Base-by-base conservation (phyloP, 306 rosid species). In the Castanea crenata region DNA sequence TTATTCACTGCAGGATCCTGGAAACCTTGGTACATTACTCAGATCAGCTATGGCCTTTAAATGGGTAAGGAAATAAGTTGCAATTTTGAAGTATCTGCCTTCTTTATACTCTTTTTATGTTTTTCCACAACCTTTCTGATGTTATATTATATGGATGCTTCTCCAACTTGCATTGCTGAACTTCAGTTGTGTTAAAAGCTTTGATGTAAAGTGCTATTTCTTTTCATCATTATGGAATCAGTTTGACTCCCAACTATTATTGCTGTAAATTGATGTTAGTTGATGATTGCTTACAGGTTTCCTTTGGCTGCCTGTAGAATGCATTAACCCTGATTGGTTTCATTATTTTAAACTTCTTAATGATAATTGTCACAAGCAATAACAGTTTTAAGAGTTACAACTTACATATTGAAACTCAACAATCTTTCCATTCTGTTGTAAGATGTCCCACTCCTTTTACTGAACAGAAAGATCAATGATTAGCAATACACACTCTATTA, bases 21-120 rank as follows among this genome's bases (percentile, higher is more conserved):
- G 97, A 62, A 95, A 92, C 85, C 97, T 95, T 19, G 99, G 97
- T 68, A 87, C 99, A 2, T 84, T 92, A 78, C 89, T 95, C 83
- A 87, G 99, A 82, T 88, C 98, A 52, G 98, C 98, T 32, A 81
- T 89, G 82, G 94, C 99, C 81, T 95, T 95, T 79, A 85, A 85
- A 87, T 95, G 97, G 99, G 97, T 92, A 84, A 88, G 93, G 49
- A 79, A 71, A 71, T 55, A 74, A 55, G 58, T 63, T 80, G 23
- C 68, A 41, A 68, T 38, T 46, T 72, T 15, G 59, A 74, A 52
- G 21, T 38, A 65, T 77, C 81, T 44, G 32, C 64, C 76, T 82
- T 65, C 75, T 69, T 29, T 64, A 5, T 41, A 34, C 3, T 11
- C 27, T 71, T 34, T 61, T 67, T 32, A 6, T 58, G 16, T 7